Evolutionary conservation across 2,329 filamentous ascomycete genomes (phyloP), one percentile per base, ranked within the genome.

Genomic region (Diaporthe capsici): DNA sequence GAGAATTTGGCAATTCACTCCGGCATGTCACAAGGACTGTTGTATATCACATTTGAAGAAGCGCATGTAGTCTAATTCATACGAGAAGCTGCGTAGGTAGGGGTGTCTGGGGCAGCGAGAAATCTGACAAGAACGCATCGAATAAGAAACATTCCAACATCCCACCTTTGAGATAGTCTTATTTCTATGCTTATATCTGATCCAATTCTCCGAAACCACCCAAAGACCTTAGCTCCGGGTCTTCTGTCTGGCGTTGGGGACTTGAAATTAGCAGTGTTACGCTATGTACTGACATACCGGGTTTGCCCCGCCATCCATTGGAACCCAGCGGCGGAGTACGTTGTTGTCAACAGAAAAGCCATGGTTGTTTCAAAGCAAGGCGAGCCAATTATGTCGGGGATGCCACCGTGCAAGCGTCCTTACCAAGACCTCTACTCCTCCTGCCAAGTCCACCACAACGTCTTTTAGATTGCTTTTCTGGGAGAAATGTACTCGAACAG

Each of bases 401-500:
- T 9, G 39, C 25, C 60, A 47, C 2, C 25, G 12, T 51, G 44
- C 31, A 68, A 53, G 63, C 63, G 31, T 68, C 44, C 25, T 15
- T 68, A 51, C 63, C 44, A 68, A 68, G 63, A 39, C 47, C 20
- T 68, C 47, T 53, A 53, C 63, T 68, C 63, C 63, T 68, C 63
- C 63, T 53, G 63, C 63, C 44, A 68, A 68, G 63, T 68, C 63
- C 63, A 51, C 63, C 44, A 53, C 44, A 25, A 25, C 63, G 44
- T 68, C 63, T 68, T 31, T 68, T 53, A 68, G 22, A 53, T 68
- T 68, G 63, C 20, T 39, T 68, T 39, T 31, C 47, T 68, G 47
- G 63, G 22, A 51, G 15, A 20, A 39, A 12, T 39, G 31, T 53
- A 13, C 63, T 68, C 63, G 63, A 68, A 68, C 22, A 20, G 63